These are phyloP conservation scores for Epichloe baconii DNA, from an alignment of 2,329 filamentous ascomycete species.

Conservation along the genomic window DNA sequence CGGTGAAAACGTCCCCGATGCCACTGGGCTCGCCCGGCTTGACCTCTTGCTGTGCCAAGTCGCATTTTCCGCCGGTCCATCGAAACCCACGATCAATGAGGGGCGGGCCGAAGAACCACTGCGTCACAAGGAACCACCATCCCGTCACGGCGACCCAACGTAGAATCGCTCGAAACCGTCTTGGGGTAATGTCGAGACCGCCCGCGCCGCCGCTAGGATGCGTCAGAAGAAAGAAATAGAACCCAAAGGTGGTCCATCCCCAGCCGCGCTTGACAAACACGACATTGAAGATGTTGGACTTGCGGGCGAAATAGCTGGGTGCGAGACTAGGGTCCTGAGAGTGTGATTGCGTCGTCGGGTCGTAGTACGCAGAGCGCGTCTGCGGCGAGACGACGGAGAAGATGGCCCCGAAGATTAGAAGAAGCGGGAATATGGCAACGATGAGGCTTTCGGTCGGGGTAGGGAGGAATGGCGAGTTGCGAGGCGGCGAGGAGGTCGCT, in stretches of 20 bases:
- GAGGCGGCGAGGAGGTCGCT: constrained; percentile 9
- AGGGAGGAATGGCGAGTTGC: constrained; percentile 49
- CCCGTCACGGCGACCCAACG: constrained; percentile 62
- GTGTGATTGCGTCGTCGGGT: constrained; percentile 49
- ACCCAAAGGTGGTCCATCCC: constrained; percentile 75
- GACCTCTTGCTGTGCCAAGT: constrained; percentile 38
- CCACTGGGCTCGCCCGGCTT: constrained; percentile 29
- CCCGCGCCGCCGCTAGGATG: constrained; percentile 41
- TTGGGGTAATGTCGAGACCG: constrained; percentile 15
- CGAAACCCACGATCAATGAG: constrained; percentile 82
- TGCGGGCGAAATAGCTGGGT: constrained; percentile 84
- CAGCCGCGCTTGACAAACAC: constrained; percentile 93
- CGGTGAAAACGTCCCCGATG: constrained; percentile 48
- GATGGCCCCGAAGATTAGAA: constrained; percentile 68
- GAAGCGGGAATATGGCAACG: constrained; percentile 59
- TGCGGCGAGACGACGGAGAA: constrained; percentile 68
- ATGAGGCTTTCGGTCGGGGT: constrained; percentile 53
- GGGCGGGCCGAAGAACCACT: constrained; percentile 91
- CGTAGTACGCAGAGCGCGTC: constrained; percentile 51
- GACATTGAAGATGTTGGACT: constrained; percentile 83
- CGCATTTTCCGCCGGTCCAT: constrained; percentile 78
- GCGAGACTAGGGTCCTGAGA: constrained; percentile 38
- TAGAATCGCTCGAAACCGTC: constrained; percentile 41
- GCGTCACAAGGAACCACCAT: constrained; percentile 78
- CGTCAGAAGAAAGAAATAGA: constrained; percentile 54